Evolutionary conservation across 75 land plant genomes (phyloP).

Genomic region (Cryptomeria japonica): DNA sequence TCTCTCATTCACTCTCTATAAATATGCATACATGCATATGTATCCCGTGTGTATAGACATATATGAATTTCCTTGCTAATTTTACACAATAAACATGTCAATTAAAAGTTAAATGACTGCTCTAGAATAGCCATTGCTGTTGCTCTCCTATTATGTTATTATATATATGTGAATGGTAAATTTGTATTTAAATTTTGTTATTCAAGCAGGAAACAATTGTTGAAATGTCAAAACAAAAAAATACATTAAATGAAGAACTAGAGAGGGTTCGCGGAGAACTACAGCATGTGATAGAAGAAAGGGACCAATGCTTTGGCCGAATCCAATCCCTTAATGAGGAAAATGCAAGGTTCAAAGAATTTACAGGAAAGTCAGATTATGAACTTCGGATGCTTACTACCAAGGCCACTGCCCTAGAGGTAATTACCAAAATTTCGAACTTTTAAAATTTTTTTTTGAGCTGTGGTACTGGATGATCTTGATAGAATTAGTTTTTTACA

Average conservation of each 20-base stretch:
- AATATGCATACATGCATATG: too few relatives aligned
- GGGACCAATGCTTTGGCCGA: conserved; percentile 14
- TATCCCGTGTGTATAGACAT: neutral
- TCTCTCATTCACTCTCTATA: too few relatives aligned
- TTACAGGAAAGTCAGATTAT: conserved; percentile 25
- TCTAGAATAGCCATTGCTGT: neutral
- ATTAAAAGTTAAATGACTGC: neutral
- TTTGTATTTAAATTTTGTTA: neutral
- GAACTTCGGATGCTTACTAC: conserved; percentile 26
- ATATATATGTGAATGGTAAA: neutral
- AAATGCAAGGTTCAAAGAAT: conserved; percentile 29
- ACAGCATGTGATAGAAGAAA: conserved; percentile 28
- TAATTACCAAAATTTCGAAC: neutral
- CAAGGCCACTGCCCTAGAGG: conserved; percentile 38
- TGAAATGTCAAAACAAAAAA: conserved; percentile 17
- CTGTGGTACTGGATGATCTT: neutral
- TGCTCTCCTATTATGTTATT: neutral
- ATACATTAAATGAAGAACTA: conserved; percentile 17
- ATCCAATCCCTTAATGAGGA: conserved; percentile 23
- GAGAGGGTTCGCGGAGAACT: conserved; percentile 16
- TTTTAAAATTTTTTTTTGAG: neutral
- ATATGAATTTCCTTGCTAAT: neutral
- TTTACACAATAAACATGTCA: neutral
- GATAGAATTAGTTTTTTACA: neutral
- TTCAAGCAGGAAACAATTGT: conserved; percentile 20